Evolutionary conservation across 495 filamentous ascomycete species (phyloP).

Genomic region (Podospora pseudopauciseta): DNA sequence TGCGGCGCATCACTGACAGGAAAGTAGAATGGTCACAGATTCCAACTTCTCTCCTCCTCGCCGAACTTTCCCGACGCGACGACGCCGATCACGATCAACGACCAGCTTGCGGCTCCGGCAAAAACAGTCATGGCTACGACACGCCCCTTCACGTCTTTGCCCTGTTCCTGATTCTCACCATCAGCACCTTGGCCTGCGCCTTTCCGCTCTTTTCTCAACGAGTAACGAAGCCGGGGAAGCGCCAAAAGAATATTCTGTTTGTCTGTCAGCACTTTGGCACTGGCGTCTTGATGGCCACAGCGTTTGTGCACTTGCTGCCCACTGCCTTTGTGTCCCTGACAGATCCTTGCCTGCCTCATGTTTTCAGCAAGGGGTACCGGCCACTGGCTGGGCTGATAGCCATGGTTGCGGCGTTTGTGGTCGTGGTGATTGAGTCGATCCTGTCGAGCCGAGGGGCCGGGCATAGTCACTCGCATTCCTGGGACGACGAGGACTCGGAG

Average conservation of each 20-base stretch:
- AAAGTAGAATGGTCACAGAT: constrained; percentile 42
- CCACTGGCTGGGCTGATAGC: constrained; percentile 76
- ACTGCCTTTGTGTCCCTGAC: constrained; percentile 78
- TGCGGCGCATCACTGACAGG: background rate
- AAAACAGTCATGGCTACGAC: constrained; percentile 56
- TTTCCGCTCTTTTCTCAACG: constrained; percentile 56
- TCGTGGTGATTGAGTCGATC: constrained; percentile 74
- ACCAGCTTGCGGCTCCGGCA: constrained; percentile 60
- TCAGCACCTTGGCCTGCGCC: constrained; percentile 66
- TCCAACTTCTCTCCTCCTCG: constrained; percentile 48
- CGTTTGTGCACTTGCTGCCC: constrained; percentile 81
- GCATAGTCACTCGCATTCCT: constrained; percentile 52
- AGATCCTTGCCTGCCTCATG: constrained; percentile 71
- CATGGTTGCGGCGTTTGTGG: constrained; percentile 71
- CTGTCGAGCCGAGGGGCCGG: constrained; percentile 56
- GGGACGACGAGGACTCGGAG: constrained; percentile 37
- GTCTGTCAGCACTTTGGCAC: constrained; percentile 81
- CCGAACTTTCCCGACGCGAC: constrained; percentile 49
- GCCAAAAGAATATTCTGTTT: constrained; percentile 57
- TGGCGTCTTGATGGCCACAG: constrained; percentile 82
- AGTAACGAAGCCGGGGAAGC: constrained; percentile 37
- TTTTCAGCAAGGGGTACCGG: constrained; percentile 68
- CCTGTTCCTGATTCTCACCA: constrained; percentile 66
- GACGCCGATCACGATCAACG: constrained; percentile 34
- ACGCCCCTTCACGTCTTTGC: constrained; percentile 69